Evolutionary conservation across 129 eudicot genomes (phyloP), one percentile per base, ranked within the genome.

Genomic region (Glebionis coronaria): DNA sequence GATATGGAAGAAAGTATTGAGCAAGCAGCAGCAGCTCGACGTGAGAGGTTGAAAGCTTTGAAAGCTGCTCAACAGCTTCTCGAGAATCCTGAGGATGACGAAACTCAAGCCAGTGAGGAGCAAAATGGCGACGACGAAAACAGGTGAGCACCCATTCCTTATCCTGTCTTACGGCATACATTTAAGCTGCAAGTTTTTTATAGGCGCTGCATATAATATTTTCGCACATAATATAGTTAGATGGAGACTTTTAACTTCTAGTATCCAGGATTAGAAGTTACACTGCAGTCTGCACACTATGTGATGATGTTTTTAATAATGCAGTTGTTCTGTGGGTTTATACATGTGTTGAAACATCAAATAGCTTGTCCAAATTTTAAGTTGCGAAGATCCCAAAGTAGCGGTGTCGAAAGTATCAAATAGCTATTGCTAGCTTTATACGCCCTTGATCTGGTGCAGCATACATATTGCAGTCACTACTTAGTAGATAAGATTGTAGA

Each of bases 1-100:
- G 63, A 63, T 53, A 14, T 64, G 56, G 58, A 53, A 71, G 78
- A 77, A 46, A 82, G 84, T 3, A 67, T 85, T 9, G 96, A 85
- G 67, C 89, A 88, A 42, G 89, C 84, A 12, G 96, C 91, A 31
- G 91, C 87, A 60, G 87, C 72, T 5, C 85, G 96, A 12, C 85
- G 96, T 52, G 96, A 88, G 83, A 82, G 96, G 62, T 69, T 92
- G 69, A 79, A 66, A 78, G 35, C 63, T 4, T 73, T 92, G 59
- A 83, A 68, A 78, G 87, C 82, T 16, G 98, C 98, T 44, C 85
- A 74, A 72, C 79, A 88, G 47, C 95, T 88, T 56, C 81, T 82
- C 55, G 74, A 73, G 42, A 78, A 78, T 65, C 87, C 95, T 3
- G 84, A 84, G 14, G 86, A 80, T 2, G 80, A 79, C 61, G 76